Evolutionary conservation across 331 rosid species (phyloP), one percentile per base, ranked within the genome.

Genomic region (Malus hybrid): DNA sequence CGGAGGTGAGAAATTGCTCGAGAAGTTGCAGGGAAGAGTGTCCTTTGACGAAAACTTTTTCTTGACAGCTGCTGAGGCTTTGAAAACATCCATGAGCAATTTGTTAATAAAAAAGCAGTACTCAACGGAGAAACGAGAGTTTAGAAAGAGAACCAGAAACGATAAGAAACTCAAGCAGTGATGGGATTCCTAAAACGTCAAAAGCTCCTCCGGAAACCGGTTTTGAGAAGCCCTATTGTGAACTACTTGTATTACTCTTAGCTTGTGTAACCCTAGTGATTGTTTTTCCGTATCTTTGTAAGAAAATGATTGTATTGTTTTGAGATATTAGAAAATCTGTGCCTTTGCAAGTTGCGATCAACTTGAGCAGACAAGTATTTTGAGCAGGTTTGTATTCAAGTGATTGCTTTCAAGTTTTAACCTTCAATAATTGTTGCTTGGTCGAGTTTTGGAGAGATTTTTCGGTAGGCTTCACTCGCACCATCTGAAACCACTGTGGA

Each of bases 71-170:
- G 92, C 96, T 64, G 92, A 91, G 87, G 97, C 96, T 44, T 85
- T 91, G 74, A 94, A 92, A 86, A 75, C 90, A 24, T 93, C 97
- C 80, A 87, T 94, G 97, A 81, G 90, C 84, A 88, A 87, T 77
- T 82, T 93, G 78, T 81, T 91, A 54, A 89, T 87, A 24, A 94
- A 94, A 82, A 94, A 90, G 83, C 97, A 90, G 31, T 92, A 90
- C 91, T 78, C 93, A 22, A 36, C 79, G 3, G 97, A 89, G 78
- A 89, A 81, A 57, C 87, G 96, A 64, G 97, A 94, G 67, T 86
- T 73, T 82, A 86, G 89, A 78, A 92, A 94, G 93, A 88, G 90
- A 84, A 80, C 87, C 52, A 88, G 97, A 84, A 94, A 94, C 84
- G 96, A 94, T 69, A 88, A 86, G 84, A 94, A 91, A 84, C 75